phyloP scores from a whole-genome alignment of 352 stramenopile genomes.

The Phytopythium litorale region DNA sequence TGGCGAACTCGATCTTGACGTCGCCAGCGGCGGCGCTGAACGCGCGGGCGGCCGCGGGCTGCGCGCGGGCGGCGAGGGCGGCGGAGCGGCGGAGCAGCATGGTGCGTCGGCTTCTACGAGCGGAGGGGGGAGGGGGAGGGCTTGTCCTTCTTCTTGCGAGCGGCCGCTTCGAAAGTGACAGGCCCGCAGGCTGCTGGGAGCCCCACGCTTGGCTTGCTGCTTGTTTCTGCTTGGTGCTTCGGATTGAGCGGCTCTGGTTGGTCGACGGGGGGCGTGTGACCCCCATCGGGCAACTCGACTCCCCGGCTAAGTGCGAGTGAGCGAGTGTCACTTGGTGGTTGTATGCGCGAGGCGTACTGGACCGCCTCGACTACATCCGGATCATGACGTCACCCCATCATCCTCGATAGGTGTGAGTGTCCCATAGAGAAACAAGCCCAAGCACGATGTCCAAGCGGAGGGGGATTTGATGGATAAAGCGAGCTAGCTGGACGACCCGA shows the following conservation, averaged over 20 bases:
- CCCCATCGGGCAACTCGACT: not conserved
- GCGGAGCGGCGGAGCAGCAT: constrained; percentile 70
- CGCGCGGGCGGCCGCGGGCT: constrained; percentile 29
- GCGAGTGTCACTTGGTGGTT: not conserved
- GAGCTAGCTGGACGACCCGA: too few relatives aligned
- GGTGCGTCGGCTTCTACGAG: not conserved
- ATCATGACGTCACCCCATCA: constrained; percentile 24
- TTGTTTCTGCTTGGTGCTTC: constrained; percentile 3
- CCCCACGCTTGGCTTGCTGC: not conserved
- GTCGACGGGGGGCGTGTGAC: not conserved
- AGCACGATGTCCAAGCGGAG: not conserved
- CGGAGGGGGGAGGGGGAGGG: not conserved
- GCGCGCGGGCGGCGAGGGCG: constrained; percentile 30
- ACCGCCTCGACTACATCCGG: constrained; percentile 17
- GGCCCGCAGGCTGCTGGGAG: not conserved
- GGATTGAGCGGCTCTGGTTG: not conserved
- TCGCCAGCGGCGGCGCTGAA: constrained; percentile 64
- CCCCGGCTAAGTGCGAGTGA: not conserved
- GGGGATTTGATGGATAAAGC: constrained; percentile 1
- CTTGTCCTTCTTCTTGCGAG: constrained; percentile 24
- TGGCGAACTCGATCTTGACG: constrained; percentile 65
- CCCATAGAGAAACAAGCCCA: not conserved
- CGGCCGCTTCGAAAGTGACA: constrained; percentile 4
- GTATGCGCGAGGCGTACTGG: not conserved
- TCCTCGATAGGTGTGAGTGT: not conserved